Conservation (phyloP, 345 rosid species). For the Erodium maritimum region DNA sequence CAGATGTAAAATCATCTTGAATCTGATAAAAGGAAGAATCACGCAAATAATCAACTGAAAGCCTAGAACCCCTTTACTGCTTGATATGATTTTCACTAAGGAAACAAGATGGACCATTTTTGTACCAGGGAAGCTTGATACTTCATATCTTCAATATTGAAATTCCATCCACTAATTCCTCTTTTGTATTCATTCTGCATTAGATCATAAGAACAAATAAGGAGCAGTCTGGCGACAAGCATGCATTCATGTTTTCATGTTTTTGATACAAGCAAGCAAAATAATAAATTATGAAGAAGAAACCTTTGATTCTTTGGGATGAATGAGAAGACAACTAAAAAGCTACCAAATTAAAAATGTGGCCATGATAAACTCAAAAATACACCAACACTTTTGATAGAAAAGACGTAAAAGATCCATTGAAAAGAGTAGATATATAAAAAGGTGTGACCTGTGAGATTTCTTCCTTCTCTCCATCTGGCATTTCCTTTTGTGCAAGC, state of each 20-base stretch:
- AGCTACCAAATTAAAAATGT: neutral
- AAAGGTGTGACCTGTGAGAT: conserved; percentile 64
- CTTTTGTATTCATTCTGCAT: conserved; percentile 91
- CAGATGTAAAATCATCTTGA: conserved; percentile 51
- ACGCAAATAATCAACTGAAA: neutral
- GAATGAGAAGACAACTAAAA: neutral
- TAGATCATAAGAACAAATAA: conserved; percentile 6
- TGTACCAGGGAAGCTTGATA: conserved; percentile 97
- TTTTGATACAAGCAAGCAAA: no score
- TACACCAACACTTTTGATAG: no score
- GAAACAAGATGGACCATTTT: conserved; percentile 7
- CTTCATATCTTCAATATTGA: conserved; percentile 92
- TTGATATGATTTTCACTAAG: conserved; percentile 3
- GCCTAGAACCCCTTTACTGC: neutral
- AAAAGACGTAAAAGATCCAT: neutral
- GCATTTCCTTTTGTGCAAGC: conserved; percentile 99
- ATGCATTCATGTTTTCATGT: neutral
- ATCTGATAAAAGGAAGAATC: conserved; percentile 41
- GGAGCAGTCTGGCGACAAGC: neutral
- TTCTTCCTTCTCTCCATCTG: conserved; percentile 87
- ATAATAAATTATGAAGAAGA: neutral
- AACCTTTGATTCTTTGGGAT: neutral
- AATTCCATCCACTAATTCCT: conserved; percentile 96
- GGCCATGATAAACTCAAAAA: neutral
- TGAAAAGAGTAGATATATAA: neutral